phyloP scores from a whole-genome alignment of 768 basidiomycete species.

The Russula emetica region DNA sequence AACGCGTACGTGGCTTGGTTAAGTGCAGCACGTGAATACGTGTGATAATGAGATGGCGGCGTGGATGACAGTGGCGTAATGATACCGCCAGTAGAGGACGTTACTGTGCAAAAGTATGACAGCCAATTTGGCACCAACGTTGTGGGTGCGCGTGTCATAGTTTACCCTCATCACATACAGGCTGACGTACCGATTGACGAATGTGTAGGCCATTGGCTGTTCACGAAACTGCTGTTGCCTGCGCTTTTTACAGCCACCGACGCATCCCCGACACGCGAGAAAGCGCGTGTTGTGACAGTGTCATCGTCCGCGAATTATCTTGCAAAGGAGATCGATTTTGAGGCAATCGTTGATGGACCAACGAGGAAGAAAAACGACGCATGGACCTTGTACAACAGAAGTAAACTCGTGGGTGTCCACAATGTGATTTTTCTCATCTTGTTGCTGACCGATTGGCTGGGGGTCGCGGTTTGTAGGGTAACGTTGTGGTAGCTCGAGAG shows the following conservation, averaged over 20 bases:
- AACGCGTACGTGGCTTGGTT: constrained; percentile 43
- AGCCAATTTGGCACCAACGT: constrained; percentile 57
- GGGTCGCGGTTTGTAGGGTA: constrained; percentile 31
- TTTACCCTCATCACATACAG: background rate
- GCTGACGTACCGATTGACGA: background rate
- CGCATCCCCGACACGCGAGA: constrained; percentile 37
- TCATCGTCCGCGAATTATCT: constrained; percentile 42
- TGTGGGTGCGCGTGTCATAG: constrained; percentile 36
- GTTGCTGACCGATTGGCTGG: background rate
- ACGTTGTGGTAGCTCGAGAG: constrained; percentile 44
- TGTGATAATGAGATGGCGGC: background rate
- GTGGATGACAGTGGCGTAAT: constrained; percentile 45
- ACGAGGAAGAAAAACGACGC: constrained; percentile 25
- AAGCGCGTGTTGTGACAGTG: constrained; percentile 46
- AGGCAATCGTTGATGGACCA: constrained; percentile 35
- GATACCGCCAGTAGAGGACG: constrained; percentile 37
- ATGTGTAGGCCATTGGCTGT: constrained; percentile 51
- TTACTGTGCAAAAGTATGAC: constrained; percentile 50
- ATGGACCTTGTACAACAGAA: constrained; percentile 31
- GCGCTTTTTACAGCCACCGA: constrained; percentile 41
- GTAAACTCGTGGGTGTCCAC: constrained; percentile 43
- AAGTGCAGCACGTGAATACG: background rate
- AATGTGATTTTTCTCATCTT: too few relatives aligned
- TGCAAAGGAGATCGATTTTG: constrained; percentile 37
- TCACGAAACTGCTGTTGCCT: constrained; percentile 53